phyloP scores from a whole-genome alignment of 331 rosid genomes.

The Cydonia oblonga region DNA sequence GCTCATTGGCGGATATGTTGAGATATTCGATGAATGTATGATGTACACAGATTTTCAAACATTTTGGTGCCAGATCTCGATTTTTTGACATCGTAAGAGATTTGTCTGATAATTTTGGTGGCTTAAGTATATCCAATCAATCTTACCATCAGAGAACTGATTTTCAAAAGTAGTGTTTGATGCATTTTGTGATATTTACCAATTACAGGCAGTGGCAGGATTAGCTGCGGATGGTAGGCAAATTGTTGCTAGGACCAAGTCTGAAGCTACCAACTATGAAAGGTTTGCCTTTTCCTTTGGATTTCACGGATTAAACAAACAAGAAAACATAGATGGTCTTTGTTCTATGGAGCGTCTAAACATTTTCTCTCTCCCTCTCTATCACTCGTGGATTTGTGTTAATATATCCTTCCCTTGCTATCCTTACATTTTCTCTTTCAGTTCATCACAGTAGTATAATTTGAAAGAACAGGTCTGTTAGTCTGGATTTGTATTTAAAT shows the following conservation, averaged over 20 bases:
- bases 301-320: not conserved
- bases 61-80: not conserved
- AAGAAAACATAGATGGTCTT: not conserved
- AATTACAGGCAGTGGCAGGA: conserved; percentile 88
- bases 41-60: not conserved
- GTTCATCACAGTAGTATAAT: not conserved
- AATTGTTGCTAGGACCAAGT: conserved; percentile 86
- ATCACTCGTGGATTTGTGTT: not conserved
- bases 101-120: not conserved
- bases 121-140: not conserved
- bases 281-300: conserved; percentile 31
- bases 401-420: not conserved
- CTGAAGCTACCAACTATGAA: conserved; percentile 84
- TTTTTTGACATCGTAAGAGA: not conserved
- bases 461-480: not conserved
- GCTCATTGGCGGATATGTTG: not conserved
- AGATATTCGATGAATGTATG: not conserved
- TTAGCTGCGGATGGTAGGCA: conserved; percentile 98
- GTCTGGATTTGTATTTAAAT: not conserved
- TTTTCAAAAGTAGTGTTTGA: not conserved
- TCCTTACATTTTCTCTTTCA: not conserved
- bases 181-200: conserved; percentile 5
- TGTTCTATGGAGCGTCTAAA: not conserved
- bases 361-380: not conserved
- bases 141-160: not conserved